phyloP scores from a whole-genome alignment of 2,329 filamentous ascomycete species.

The Penicillium sp. region DNA sequence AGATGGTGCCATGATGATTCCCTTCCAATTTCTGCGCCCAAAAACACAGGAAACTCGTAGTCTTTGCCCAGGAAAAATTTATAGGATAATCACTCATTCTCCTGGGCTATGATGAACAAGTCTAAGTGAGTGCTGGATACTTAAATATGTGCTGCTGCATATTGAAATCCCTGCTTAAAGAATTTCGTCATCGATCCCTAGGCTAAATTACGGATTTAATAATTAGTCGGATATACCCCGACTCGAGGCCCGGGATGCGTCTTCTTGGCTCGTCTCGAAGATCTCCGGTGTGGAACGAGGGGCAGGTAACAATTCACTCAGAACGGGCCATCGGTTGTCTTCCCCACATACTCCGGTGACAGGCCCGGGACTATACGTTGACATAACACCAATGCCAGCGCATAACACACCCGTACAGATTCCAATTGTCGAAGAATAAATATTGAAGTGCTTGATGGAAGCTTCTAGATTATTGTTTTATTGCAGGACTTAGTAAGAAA shows the following conservation, averaged over 20 bases:
- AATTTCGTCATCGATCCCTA: neutral
- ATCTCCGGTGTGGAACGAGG: neutral
- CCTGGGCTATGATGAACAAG: neutral
- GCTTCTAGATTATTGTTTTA: neutral
- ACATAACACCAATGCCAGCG: constrained; percentile 1
- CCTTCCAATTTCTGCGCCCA: neutral
- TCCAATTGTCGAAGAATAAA: neutral
- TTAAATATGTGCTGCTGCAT: constrained; percentile 1
- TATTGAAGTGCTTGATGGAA: neutral
- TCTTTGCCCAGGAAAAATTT: neutral
- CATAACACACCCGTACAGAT: neutral
- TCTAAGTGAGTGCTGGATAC: neutral
- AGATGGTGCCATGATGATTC: constrained; percentile 1
- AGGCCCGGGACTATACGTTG: neutral
- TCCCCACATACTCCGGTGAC: constrained; percentile 1
- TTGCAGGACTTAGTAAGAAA: neutral
- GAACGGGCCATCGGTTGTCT: neutral
- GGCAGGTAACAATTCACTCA: neutral
- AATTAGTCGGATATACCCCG: constrained; percentile 1
- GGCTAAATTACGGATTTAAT: constrained; percentile 1
- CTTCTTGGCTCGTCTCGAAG: neutral
- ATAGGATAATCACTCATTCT: neutral
- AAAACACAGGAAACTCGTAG: neutral
- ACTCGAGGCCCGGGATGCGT: neutral
- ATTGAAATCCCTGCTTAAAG: neutral